Conservation (phyloP, 2,329 filamentous ascomycete species). For the Fusarium circinatum region DNA sequence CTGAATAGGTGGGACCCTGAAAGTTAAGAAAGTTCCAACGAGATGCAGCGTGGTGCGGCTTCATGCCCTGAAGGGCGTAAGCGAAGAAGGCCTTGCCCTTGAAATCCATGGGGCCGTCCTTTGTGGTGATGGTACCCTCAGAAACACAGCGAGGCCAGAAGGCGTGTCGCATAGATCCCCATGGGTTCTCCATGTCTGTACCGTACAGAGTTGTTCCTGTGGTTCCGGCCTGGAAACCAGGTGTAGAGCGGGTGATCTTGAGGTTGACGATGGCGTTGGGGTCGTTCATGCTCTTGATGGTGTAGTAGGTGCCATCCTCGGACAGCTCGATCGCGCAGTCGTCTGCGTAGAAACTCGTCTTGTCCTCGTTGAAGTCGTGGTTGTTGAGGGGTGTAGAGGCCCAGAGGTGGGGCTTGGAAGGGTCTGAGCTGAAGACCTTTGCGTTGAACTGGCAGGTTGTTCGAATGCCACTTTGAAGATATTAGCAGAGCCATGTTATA, state of each 20-base stretch:
- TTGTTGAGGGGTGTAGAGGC: constrained; percentile 82
- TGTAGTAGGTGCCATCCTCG: constrained; percentile 83
- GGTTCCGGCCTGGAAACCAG: constrained; percentile 86
- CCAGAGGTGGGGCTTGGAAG: constrained; percentile 81
- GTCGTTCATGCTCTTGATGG: constrained; percentile 90
- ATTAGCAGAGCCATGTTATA: constrained; percentile 15
- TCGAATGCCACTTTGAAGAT: constrained; percentile 76
- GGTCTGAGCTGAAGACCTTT: constrained; percentile 86
- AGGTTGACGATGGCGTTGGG: constrained; percentile 85
- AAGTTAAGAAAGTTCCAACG: constrained; percentile 95
- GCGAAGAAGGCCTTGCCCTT: constrained; percentile 82
- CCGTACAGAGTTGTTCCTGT: constrained; percentile 87
- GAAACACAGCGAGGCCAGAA: constrained; percentile 92
- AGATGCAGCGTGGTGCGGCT: constrained; percentile 93
- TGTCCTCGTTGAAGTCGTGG: constrained; percentile 85
- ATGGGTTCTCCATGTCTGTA: constrained; percentile 85
- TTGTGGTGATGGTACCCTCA: constrained; percentile 85
- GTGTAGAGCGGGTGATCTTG: constrained; percentile 78
- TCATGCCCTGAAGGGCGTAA: constrained; percentile 96
- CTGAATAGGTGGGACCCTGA: constrained; percentile 87
- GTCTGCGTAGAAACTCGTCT: constrained; percentile 85
- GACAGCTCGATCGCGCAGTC: constrained; percentile 87
- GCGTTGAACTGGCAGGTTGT: constrained; percentile 93
- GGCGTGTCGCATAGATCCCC: constrained; percentile 90
- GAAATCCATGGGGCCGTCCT: constrained; percentile 83